Conservation (phyloP, 805 yeast genomes). For the Wickerhamiella parazyma region DNA sequence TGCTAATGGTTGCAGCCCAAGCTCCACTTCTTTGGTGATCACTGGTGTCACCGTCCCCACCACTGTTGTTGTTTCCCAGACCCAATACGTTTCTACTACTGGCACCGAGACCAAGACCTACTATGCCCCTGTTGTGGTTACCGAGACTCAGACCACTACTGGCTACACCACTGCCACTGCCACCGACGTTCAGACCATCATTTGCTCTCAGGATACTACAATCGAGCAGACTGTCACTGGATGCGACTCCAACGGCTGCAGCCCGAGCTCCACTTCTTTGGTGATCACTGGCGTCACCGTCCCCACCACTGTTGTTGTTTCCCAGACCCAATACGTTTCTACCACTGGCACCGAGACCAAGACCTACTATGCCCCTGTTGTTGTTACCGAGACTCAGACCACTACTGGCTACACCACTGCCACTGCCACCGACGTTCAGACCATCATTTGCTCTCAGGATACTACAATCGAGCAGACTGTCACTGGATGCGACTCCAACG, state of each 20-base stretch:
- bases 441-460: conserved; percentile 4
- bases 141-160: conserved; percentile 1
- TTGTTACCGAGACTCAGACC: conserved; percentile 8
- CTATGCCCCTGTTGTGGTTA: conserved; percentile 5
- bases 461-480: conserved; percentile 7
- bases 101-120: conserved; percentile 4
- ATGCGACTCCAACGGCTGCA: conserved; percentile 1
- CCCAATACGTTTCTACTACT: neutral
- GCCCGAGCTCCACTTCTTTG: conserved; percentile 3
- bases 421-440: conserved; percentile 5
- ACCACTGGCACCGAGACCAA: conserved; percentile 6
- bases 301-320: conserved; percentile 4
- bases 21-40: neutral
- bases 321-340: conserved; percentile 4
- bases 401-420: conserved; percentile 2
- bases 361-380: conserved; percentile 7
- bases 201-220: conserved; percentile 6
- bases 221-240: conserved; percentile 4
- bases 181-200: conserved; percentile 5
- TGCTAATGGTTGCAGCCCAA: neutral
- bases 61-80: neutral
- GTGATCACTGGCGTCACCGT: conserved; percentile 6
- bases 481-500: conserved; percentile 1
- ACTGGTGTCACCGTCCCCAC: conserved; percentile 2
- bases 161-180: conserved; percentile 4